These are phyloP conservation scores for Trametes versicolor DNA, from an alignment of 1,284 basidiomycete genomes.

Conservation along the genomic window DNA sequence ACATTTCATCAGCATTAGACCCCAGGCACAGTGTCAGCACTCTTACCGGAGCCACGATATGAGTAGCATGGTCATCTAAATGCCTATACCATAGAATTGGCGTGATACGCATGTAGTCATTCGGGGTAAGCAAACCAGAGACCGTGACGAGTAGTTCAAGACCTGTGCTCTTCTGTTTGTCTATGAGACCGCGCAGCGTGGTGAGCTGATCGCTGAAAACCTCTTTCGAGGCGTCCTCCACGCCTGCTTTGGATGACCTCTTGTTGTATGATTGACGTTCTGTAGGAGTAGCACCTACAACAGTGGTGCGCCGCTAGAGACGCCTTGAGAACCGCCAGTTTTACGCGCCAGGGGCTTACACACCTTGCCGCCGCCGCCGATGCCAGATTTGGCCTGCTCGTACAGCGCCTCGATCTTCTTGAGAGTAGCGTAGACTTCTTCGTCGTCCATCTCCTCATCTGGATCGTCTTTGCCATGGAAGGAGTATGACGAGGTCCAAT, in stretches of 20 bases:
- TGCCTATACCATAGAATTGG: slow-evolving; percentile 66
- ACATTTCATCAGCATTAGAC: not conserved
- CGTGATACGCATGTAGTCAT: slow-evolving; percentile 60
- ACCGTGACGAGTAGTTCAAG: slow-evolving; percentile 70
- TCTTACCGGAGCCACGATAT: slow-evolving; percentile 59
- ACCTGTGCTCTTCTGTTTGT: slow-evolving; percentile 55
- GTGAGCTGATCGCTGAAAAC: slow-evolving; percentile 46
- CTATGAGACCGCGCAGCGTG: slow-evolving; percentile 54
- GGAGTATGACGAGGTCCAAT: slow-evolving; percentile 55
- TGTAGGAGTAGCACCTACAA: slow-evolving; percentile 46
- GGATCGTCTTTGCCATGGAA: slow-evolving; percentile 44
- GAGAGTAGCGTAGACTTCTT: slow-evolving; percentile 54
- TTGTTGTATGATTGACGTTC: slow-evolving; percentile 22
- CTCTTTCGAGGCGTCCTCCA: slow-evolving; percentile 26
- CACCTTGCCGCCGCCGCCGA: slow-evolving; percentile 57
- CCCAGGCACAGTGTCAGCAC: not conserved
- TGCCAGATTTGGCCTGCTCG: slow-evolving; percentile 55
- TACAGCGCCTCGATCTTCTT: slow-evolving; percentile 61
- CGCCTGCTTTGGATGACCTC: slow-evolving; percentile 15
- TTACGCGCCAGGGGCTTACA: not conserved
- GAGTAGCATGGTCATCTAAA: slow-evolving; percentile 52
- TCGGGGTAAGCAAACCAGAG: slow-evolving; percentile 58
- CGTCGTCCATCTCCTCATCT: slow-evolving; percentile 46
- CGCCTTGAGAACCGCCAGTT: slow-evolving; percentile 1
- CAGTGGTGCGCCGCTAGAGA: slow-evolving; percentile 37